Evolutionary conservation across 148 eudicot genomes (phyloP).

Genomic region (Rhododendron ovatum): DNA sequence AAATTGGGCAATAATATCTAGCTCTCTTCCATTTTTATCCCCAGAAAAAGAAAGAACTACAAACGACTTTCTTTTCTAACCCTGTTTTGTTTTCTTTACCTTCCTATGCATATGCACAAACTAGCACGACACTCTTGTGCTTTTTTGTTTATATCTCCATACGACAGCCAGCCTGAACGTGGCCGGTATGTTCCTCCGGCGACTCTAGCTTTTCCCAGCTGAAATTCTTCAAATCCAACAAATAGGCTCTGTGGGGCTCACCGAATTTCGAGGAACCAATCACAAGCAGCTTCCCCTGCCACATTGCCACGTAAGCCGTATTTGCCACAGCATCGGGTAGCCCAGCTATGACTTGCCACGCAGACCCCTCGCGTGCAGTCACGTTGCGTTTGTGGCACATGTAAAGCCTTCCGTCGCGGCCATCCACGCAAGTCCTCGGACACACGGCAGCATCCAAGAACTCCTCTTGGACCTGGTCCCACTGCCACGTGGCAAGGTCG

Average conservation of each 20-base stretch:
- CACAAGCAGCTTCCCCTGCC: slow-evolving; percentile 43
- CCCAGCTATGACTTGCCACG: slow-evolving; percentile 47
- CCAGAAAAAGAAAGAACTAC: not conserved
- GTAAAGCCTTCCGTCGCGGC: slow-evolving; percentile 28
- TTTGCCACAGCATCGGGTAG: slow-evolving; percentile 37
- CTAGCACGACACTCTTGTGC: not conserved
- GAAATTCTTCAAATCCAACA: slow-evolving; percentile 42
- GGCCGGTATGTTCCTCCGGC: slow-evolving; percentile 46
- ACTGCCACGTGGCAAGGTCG: slow-evolving; percentile 42
- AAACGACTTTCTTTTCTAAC: not conserved
- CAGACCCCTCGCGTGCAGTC: slow-evolving; percentile 18
- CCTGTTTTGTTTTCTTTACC: not conserved
- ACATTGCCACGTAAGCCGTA: slow-evolving; percentile 23
- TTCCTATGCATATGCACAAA: not conserved
- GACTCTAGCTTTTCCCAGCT: slow-evolving; percentile 48
- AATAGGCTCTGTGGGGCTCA: slow-evolving; percentile 30
- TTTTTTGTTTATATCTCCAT: slow-evolving; percentile 38
- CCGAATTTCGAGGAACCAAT: slow-evolving; percentile 43
- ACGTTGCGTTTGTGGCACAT: slow-evolving; percentile 27
- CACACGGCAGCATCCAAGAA: slow-evolving; percentile 29
- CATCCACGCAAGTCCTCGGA: slow-evolving; percentile 35
- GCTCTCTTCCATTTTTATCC: not conserved
- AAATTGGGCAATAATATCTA: not conserved
- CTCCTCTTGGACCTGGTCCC: slow-evolving; percentile 39
- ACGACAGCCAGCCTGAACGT: slow-evolving; percentile 69